Evolutionary conservation across 1,139 yeast genomes (phyloP).

Genomic region (Debaryomycetaceae sp.): DNA sequence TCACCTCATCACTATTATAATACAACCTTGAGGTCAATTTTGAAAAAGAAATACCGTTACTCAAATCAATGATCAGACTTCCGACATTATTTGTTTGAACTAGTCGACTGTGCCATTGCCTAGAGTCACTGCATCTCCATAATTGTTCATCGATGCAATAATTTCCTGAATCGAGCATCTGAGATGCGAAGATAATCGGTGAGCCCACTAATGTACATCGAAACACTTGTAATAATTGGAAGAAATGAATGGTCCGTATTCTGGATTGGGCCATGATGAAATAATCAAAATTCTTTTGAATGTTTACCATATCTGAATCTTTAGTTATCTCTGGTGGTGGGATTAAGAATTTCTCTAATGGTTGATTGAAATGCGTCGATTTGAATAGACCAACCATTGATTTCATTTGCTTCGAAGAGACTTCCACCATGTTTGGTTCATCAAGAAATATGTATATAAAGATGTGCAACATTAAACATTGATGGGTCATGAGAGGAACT

Average conservation of each 20-base stretch:
- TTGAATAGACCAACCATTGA: constrained; percentile 78
- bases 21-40: constrained; percentile 48
- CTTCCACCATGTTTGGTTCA: constrained; percentile 67
- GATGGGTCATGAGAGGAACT: constrained; percentile 87
- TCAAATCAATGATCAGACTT: constrained; percentile 40
- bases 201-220: constrained; percentile 68
- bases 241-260: constrained; percentile 79
- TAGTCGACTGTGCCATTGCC: constrained; percentile 51
- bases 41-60: constrained; percentile 55
- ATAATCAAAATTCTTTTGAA: constrained; percentile 58
- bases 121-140: constrained; percentile 60
- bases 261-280: constrained; percentile 80
- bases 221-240: constrained; percentile 68
- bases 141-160: constrained; percentile 67
- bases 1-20: constrained; percentile 38
- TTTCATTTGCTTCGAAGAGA: constrained; percentile 71
- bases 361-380: constrained; percentile 70
- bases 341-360: constrained; percentile 62
- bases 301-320: constrained; percentile 23
- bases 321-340: constrained; percentile 43
- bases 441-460: constrained; percentile 81
- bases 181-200: constrained; percentile 51
- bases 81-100: constrained; percentile 2
- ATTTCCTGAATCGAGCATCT: constrained; percentile 68
- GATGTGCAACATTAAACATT: constrained; percentile 75